Evolutionary conservation across 352 stramenopile species (phyloP).

Genomic region (Pythium phragmiticola): DNA sequence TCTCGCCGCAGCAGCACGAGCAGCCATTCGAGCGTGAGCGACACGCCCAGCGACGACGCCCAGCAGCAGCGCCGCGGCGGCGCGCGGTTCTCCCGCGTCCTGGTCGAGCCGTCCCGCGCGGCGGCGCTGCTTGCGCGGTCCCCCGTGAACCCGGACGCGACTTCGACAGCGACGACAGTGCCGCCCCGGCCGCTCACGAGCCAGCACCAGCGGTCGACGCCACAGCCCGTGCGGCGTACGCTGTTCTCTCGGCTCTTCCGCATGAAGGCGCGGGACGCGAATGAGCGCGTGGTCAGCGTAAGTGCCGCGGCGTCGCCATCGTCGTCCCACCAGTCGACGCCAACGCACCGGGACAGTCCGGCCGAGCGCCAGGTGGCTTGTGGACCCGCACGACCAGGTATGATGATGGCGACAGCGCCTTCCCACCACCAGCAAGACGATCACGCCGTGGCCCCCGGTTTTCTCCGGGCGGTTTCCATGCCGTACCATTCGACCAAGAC

Average conservation of each 20-base stretch:
- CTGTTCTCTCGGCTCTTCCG: slow-evolving; percentile 33
- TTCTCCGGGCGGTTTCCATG: slow-evolving; percentile 3
- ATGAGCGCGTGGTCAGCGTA: neutral
- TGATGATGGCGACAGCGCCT: neutral
- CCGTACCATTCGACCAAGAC: neutral
- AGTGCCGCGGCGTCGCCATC: slow-evolving; percentile 14
- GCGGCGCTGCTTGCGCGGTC: slow-evolving; percentile 9
- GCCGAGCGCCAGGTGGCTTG: no score
- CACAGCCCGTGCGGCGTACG: slow-evolving; percentile 13
- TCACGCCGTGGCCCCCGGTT: neutral
- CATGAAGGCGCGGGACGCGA: slow-evolving; percentile 5
- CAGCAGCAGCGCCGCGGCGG: slow-evolving; percentile 4
- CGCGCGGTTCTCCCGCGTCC: slow-evolving; percentile 9
- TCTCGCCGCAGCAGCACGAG: neutral
- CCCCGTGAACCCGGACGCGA: slow-evolving; percentile 10
- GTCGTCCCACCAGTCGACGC: slow-evolving; percentile 19
- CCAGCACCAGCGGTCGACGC: slow-evolving; percentile 5
- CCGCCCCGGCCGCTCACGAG: neutral
- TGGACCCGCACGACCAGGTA: no score
- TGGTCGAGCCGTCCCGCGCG: slow-evolving; percentile 9
- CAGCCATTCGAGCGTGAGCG: neutral
- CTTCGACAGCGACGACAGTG: neutral
- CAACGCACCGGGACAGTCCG: neutral
- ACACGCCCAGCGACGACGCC: neutral
- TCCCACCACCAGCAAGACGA: neutral